A percentile compares a stretch with the other conserved stretches of the same genome.
Evolutionary conservation across 306 rosid genomes (phyloP).

Genomic region (Abrus precatorius): DNA sequence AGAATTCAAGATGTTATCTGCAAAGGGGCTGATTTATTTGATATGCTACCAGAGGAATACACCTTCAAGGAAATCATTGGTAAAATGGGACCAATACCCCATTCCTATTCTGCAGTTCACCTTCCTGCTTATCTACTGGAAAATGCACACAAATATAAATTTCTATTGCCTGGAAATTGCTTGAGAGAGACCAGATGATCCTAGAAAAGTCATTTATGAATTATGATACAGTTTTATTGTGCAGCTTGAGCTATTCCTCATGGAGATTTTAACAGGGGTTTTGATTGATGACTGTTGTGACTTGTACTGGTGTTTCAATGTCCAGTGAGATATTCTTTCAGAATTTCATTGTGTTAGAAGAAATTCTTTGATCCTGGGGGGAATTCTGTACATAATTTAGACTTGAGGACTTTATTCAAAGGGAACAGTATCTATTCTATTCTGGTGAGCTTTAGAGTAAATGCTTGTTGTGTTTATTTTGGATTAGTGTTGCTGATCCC

Average conservation of each 20-base stretch:
- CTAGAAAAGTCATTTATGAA: neutral
- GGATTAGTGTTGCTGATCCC: constrained; percentile 45
- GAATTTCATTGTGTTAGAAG: constrained; percentile 49
- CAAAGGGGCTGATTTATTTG: constrained; percentile 78
- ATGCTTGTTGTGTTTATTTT: constrained; percentile 46
- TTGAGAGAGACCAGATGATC: constrained; percentile 58
- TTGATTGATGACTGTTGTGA: constrained; percentile 32
- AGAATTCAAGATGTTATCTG: constrained; percentile 83
- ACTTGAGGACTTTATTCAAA: constrained; percentile 48
- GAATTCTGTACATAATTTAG: constrained; percentile 62
- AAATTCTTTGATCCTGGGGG: constrained; percentile 47
- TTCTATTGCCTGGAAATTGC: constrained; percentile 88
- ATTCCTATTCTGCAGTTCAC: constrained; percentile 85
- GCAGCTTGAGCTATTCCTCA: constrained; percentile 53
- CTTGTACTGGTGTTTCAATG: constrained; percentile 38
- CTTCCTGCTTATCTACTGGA: constrained; percentile 82
- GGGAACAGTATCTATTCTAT: constrained; percentile 52
- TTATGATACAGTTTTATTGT: constrained; percentile 8
- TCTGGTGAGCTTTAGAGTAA: constrained; percentile 33
- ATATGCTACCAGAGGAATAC: constrained; percentile 92
- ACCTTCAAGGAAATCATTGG: constrained; percentile 87
- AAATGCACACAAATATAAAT: constrained; percentile 70
- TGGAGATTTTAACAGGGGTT: constrained; percentile 45
- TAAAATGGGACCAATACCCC: constrained; percentile 93
- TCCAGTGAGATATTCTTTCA: constrained; percentile 56